These are phyloP conservation scores for Lepidium aucheri DNA, from an alignment of 345 rosid species.

Conservation along the genomic window DNA sequence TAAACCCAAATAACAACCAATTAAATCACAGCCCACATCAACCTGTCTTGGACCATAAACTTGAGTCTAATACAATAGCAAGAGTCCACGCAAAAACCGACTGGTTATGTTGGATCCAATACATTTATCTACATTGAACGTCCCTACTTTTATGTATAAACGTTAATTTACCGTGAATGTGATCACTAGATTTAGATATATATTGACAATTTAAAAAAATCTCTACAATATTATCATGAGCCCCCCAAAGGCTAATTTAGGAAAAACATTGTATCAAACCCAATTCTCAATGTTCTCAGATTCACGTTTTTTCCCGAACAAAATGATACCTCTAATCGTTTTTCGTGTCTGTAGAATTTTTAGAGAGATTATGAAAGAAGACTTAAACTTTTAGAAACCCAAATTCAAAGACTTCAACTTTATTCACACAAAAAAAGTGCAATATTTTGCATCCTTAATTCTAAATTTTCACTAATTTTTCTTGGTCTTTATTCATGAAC, in stretches of 20 bases:
- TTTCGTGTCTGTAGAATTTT: not conserved
- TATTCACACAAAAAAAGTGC: not conserved
- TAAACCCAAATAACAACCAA: too few relatives aligned
- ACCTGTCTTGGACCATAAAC: too few relatives aligned
- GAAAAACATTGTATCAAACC: not conserved
- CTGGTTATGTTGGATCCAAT: too few relatives aligned
- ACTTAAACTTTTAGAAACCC: not conserved
- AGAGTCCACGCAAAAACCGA: too few relatives aligned
- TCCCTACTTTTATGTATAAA: too few relatives aligned
- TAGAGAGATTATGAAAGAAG: not conserved
- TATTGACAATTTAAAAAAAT: too few relatives aligned
- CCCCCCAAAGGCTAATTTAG: not conserved
- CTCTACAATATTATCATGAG: too few relatives aligned
- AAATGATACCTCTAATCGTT: not conserved
- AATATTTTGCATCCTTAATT: not conserved
- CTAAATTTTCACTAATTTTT: not conserved
- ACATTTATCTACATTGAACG: too few relatives aligned
- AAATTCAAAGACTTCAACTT: not conserved
- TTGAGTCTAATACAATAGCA: too few relatives aligned
- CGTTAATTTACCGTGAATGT: too few relatives aligned
- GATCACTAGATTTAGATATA: too few relatives aligned
- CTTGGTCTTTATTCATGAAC: conserved; percentile 5
- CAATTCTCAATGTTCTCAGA: not conserved
- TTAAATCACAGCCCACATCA: too few relatives aligned
- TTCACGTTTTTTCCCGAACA: not conserved